These are phyloP conservation scores for Fomitopsis betulina DNA, from an alignment of 1,284 basidiomycete genomes.

Conservation along the genomic window DNA sequence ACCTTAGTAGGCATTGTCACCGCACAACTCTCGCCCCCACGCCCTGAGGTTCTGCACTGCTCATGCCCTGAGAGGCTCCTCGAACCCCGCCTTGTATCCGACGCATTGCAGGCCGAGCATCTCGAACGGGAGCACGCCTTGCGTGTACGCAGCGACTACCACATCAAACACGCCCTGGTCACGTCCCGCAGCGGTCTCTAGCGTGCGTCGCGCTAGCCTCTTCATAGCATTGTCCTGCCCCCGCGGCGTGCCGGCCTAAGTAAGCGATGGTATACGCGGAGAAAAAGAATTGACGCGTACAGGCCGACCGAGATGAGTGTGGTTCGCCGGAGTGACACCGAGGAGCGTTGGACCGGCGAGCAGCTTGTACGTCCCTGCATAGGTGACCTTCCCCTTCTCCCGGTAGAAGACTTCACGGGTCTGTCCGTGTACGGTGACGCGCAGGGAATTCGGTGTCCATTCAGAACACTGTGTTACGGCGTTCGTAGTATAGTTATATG, in stretches of 20 bases:
- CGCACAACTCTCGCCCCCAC: no score
- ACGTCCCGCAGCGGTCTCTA: background rate
- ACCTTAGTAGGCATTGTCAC: no score
- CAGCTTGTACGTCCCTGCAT: background rate
- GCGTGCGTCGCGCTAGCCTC: background rate
- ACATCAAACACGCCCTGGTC: background rate
- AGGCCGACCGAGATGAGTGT: background rate
- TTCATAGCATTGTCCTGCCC: background rate
- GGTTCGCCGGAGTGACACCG: background rate
- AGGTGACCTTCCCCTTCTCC: background rate
- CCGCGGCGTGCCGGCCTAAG: background rate
- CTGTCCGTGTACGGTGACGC: background rate
- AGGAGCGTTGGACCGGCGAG: background rate
- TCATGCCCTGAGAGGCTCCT: background rate
- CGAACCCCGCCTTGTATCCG: background rate
- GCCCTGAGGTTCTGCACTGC: no score
- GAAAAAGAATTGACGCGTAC: background rate
- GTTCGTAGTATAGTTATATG: background rate
- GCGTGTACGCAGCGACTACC: background rate
- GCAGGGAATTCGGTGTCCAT: background rate
- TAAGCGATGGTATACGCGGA: background rate
- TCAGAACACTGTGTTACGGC: background rate
- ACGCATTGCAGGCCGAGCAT: background rate
- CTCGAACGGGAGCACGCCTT: background rate
- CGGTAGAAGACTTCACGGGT: background rate